phyloP scores from a whole-genome alignment of 345 rosid species.

The Passiflora organensis region DNA sequence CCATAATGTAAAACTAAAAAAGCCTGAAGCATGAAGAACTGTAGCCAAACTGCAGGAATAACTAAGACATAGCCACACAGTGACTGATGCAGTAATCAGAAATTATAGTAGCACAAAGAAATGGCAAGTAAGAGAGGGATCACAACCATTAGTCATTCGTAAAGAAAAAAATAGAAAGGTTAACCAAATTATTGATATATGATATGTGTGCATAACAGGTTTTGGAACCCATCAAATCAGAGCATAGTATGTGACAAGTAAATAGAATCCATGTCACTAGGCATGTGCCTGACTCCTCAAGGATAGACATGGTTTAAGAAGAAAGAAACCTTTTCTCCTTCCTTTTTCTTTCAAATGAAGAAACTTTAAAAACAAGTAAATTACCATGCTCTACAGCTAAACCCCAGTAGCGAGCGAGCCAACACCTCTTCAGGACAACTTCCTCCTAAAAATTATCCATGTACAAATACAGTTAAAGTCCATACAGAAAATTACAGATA shows the following conservation, averaged over 20 bases:
- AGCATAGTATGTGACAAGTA: neutral
- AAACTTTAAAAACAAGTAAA: constrained; percentile 3
- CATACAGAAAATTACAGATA: constrained; percentile 7
- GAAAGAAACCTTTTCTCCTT: too few relatives aligned
- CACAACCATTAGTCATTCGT: neutral
- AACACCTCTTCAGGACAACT: constrained; percentile 97
- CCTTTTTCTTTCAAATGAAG: too few relatives aligned
- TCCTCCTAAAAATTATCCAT: constrained; percentile 56
- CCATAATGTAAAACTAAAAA: too few relatives aligned
- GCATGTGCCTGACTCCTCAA: neutral
- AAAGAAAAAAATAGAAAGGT: neutral
- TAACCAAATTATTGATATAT: neutral
- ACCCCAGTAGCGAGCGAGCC: constrained; percentile 99
- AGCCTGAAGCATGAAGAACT: neutral
- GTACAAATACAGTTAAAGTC: neutral
- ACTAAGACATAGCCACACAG: neutral
- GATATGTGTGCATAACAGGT: neutral
- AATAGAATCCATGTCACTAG: neutral
- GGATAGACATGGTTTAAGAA: neutral
- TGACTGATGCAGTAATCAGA: neutral
- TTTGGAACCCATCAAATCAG: neutral
- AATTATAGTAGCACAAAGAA: neutral
- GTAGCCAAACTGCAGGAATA: neutral
- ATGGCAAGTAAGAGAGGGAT: neutral
- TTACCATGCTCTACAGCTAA: constrained; percentile 85